Evolutionary conservation across 148 eudicot species (phyloP).

Genomic region (Vaccinium corymbosum): DNA sequence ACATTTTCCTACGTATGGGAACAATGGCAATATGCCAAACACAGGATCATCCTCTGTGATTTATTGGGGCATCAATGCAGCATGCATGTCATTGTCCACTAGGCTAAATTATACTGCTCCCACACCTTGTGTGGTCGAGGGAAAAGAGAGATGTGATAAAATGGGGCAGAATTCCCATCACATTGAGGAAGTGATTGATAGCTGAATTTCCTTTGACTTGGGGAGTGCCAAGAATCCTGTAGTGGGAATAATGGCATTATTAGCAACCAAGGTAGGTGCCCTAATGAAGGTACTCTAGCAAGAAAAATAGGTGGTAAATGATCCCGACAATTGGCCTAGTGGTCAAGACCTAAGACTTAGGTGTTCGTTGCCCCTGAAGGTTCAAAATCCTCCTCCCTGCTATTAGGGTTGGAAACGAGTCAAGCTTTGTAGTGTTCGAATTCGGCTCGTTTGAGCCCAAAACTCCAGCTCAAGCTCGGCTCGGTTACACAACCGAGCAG

Average conservation of each 20-base stretch:
- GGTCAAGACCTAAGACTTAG: too few species aligned
- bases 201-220: constrained; percentile 21
- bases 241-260: neutral
- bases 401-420: too few species aligned
- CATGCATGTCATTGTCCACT: neutral
- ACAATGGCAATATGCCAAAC: neutral
- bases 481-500: too few species aligned
- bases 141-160: neutral
- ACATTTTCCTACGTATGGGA: neutral
- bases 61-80: neutral
- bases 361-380: too few species aligned
- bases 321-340: too few species aligned
- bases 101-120: neutral
- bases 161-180: neutral
- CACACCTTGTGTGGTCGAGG: neutral
- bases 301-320: too few species aligned
- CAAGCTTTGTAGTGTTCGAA: too few species aligned
- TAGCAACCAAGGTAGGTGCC: too few species aligned
- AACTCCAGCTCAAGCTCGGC: too few species aligned
- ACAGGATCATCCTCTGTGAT: neutral
- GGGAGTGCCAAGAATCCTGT: constrained; percentile 3
- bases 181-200: constrained; percentile 14
- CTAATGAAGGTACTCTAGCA: too few species aligned
- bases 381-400: too few species aligned
- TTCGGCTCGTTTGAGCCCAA: too few species aligned